phyloP scores from a whole-genome alignment of 345 rosid species.

The Hibiscus mutabilis region DNA sequence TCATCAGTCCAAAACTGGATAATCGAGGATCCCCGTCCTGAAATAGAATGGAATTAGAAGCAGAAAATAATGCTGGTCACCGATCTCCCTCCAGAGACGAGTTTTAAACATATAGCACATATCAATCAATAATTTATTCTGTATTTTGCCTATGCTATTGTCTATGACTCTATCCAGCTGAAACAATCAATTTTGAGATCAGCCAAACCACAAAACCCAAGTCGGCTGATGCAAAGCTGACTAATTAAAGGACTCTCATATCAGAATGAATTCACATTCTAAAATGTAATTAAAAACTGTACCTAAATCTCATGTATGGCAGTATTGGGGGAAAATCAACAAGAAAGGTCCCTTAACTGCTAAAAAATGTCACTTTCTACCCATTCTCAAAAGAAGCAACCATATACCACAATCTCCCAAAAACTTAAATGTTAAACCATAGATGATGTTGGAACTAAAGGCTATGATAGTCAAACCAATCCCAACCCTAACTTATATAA shows the following conservation, averaged over 20 bases:
- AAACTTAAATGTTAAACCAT: not conserved
- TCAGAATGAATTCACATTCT: not conserved
- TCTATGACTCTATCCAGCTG: not conserved
- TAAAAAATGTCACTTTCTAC: not conserved
- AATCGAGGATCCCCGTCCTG: slow-evolving; percentile 85
- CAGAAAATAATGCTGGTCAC: not conserved
- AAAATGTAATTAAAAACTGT: not conserved
- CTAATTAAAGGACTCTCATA: not conserved
- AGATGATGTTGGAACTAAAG: not conserved
- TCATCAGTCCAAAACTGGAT: slow-evolving; percentile 87
- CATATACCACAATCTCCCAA: not conserved
- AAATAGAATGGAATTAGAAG: slow-evolving; percentile 8
- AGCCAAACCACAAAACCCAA: not conserved
- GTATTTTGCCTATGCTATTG: not conserved
- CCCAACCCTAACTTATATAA: too few species aligned
- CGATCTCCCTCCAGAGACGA: not conserved
- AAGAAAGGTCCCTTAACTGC: not conserved
- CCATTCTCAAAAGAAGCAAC: not conserved
- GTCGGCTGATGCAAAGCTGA: not conserved
- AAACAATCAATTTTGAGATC: not conserved
- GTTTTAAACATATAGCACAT: not conserved
- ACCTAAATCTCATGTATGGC: not conserved
- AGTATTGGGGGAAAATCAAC: not conserved
- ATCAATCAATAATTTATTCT: not conserved
- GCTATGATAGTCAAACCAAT: not conserved